Conservation (phyloP, 2,329 filamentous ascomycete species). For the Fusarium secorum region DNA sequence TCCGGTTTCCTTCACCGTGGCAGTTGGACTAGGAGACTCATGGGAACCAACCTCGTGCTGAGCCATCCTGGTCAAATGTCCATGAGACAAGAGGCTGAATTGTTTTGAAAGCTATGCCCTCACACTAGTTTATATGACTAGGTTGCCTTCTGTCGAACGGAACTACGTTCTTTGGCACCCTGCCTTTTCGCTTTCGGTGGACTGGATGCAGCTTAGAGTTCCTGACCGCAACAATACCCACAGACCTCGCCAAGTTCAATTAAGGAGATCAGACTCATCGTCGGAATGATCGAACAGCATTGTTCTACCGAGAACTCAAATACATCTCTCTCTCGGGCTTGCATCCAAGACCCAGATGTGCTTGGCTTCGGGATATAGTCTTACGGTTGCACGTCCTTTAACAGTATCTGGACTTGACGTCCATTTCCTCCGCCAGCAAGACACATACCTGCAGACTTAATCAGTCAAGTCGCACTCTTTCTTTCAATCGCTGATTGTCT, state of each 20-base stretch:
- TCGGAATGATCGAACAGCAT: slow-evolving; percentile 50
- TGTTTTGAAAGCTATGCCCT: slow-evolving; percentile 1
- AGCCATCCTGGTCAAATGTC: slow-evolving; percentile 45
- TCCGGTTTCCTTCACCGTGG: slow-evolving; percentile 39
- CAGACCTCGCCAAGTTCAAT: slow-evolving; percentile 44
- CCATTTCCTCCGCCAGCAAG: slow-evolving; percentile 48
- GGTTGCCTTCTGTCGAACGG: slow-evolving; percentile 46
- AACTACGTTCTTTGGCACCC: slow-evolving; percentile 49
- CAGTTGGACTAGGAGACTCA: slow-evolving; percentile 48
- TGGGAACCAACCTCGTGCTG: slow-evolving; percentile 51
- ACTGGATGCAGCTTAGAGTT: slow-evolving; percentile 46
- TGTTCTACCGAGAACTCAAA: slow-evolving; percentile 53
- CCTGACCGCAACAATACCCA: slow-evolving; percentile 43
- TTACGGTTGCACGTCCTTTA: slow-evolving; percentile 54
- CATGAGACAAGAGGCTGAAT: slow-evolving; percentile 18
- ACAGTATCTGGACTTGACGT: slow-evolving; percentile 50
- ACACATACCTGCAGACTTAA: slow-evolving; percentile 52
- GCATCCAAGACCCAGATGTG: slow-evolving; percentile 50
- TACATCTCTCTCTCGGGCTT: slow-evolving; percentile 51
- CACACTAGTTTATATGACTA: slow-evolving; percentile 44
- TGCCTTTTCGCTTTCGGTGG: slow-evolving; percentile 44
- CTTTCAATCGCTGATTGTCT: slow-evolving; percentile 54
- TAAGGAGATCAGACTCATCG: slow-evolving; percentile 47
- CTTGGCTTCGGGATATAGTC: slow-evolving; percentile 54
- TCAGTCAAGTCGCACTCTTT: slow-evolving; percentile 44